A percentile compares a stretch with the other conserved stretches of the same genome.
Conservation (phyloP, 2,329 filamentous ascomycete genomes). For the Nemania sp. region DNA sequence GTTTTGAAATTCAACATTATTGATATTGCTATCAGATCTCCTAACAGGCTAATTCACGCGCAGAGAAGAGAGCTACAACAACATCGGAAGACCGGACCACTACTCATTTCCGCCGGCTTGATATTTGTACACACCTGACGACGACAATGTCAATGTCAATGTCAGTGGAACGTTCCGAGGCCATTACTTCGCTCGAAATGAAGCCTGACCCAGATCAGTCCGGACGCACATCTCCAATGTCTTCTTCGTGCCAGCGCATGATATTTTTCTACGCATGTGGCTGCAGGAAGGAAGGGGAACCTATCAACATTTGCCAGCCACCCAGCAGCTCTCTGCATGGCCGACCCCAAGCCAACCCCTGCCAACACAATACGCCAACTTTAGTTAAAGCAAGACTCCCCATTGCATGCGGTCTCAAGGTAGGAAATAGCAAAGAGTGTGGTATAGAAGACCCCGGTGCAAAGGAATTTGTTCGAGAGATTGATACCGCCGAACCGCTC, state of each 20-base stretch:
- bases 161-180: no score
- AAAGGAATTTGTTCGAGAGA: constrained; percentile 15
- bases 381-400: constrained; percentile 12
- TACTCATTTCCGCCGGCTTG: no score
- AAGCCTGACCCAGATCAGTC: neutral
- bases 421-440: constrained; percentile 7
- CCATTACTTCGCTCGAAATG: no score
- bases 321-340: neutral
- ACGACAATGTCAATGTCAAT: no score
- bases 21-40: neutral
- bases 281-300: constrained; percentile 20
- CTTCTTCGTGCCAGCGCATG: constrained; percentile 23
- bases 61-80: no score
- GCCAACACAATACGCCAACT: constrained; percentile 16
- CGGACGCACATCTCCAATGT: neutral
- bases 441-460: constrained; percentile 2
- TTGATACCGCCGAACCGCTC: constrained; percentile 13
- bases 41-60: neutral
- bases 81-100: no score
- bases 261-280: constrained; percentile 31
- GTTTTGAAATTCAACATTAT: neutral
- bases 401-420: neutral
- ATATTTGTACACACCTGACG: no score
- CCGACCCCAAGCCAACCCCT: neutral
- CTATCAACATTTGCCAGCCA: constrained; percentile 20